Base-by-base conservation (phyloP, 306 rosid genomes). In the Benincasa hispida region DNA sequence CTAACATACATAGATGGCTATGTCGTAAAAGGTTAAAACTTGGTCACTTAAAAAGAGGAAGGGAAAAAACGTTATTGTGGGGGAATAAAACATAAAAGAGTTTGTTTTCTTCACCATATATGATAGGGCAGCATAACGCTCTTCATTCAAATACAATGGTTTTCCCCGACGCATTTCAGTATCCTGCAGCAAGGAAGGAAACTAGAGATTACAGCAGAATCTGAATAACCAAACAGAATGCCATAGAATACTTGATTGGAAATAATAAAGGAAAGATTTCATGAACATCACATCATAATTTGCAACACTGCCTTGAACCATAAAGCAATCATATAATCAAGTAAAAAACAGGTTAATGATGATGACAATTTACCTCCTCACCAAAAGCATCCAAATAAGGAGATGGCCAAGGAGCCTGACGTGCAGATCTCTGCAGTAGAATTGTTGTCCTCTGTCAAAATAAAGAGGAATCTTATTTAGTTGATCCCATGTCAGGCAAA, bases 401-500 rank as follows among this genome's bases (percentile, higher is more conserved):
- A 76, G 99, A 95, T 70, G 93, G 97, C 99, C 99, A 95, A 21
- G 91, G 96, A 77, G 99, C 92, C 85, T 85, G 98, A 35, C 99
- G 99, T 30, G 97, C 99, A 37, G 96, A 87, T 83, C 99, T 86
- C 84, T 87, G 99, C 48, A 95, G 82, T 13, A 90, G 87, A 81
- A 92, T 92, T 41, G 96, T 92, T 57, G 99, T 95, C 83, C 83
- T 87, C 99, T 95, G 78, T 77, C 79, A 77, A 61, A 62, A 82
- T 41, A 80, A 63, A 82, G 10, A 57, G 45, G 68, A 45, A 78
- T 25, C 35, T 69, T 22, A 37, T 18, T 68, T 68, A 54, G 34
- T 50, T 66, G 60, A 11, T 32, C 63, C 50, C 39, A 82, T 24
- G 34, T 28, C 30, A 37, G 41, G 72, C 14, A 67, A 72, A 76